These are phyloP conservation scores for Candida morakotiae DNA, from an alignment of 805 yeast genomes.

Conservation along the genomic window DNA sequence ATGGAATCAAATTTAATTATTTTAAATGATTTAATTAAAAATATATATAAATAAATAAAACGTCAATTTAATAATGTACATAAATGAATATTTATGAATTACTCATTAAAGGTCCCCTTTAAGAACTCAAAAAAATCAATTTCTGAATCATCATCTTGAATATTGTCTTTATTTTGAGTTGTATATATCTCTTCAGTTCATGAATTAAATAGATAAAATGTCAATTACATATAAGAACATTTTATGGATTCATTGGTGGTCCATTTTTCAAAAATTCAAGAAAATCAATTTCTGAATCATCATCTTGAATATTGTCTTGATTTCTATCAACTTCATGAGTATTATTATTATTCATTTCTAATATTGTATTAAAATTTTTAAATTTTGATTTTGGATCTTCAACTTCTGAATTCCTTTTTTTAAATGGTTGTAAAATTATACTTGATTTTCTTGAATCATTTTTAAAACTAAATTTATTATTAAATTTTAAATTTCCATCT, in stretches of 20 bases:
- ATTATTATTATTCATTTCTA: too few species aligned
- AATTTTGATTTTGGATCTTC: slow-evolving; percentile 2
- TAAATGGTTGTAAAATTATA: background rate
- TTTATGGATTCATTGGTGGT: too few species aligned
- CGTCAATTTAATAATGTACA: too few species aligned
- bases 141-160: slow-evolving; percentile 22
- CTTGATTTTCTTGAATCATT: slow-evolving; percentile 5
- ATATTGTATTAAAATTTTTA: too few species aligned
- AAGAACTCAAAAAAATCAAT: slow-evolving; percentile 47
- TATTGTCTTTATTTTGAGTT: background rate
- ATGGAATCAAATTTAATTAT: slow-evolving; percentile 3
- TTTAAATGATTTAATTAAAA: slow-evolving; percentile 3
- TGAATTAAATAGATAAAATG: background rate
- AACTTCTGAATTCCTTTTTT: background rate
- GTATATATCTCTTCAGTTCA: too few species aligned
- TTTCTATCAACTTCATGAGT: too few species aligned
- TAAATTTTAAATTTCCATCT: slow-evolving; percentile 21
- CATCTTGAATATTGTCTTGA: slow-evolving; percentile 8
- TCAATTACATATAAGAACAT: background rate
- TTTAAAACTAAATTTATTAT: slow-evolving; percentile 26
- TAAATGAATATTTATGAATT: too few species aligned
- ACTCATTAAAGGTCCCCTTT: slow-evolving; percentile 30
- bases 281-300: slow-evolving; percentile 39
- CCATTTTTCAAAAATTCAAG: slow-evolving; percentile 44
- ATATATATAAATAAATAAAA: slow-evolving; percentile 5